Evolutionary conservation across 2,329 filamentous ascomycete species (phyloP).

Genomic region (Lojkania enalia): DNA sequence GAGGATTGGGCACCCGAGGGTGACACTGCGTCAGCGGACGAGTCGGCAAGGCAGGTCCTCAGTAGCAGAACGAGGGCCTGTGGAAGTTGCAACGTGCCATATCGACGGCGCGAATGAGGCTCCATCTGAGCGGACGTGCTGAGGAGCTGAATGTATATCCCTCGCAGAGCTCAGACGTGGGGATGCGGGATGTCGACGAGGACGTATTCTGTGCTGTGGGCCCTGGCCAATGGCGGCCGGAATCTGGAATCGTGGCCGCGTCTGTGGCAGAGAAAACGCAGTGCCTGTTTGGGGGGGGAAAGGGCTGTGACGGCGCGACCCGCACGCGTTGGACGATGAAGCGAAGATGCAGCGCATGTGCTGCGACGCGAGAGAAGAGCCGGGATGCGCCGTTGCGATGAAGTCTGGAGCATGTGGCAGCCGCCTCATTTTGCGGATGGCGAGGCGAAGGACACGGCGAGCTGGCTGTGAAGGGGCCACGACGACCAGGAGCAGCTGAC

Average conservation of each 20-base stretch:
- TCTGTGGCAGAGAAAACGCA: constrained; percentile 34
- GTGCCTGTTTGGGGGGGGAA: constrained; percentile 31
- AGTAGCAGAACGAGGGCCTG: constrained; percentile 42
- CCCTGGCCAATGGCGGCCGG: constrained; percentile 35
- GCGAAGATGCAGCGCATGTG: constrained; percentile 25
- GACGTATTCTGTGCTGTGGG: constrained; percentile 13
- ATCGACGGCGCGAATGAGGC: constrained; percentile 40
- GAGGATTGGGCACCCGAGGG: constrained; percentile 30
- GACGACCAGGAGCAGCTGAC: not conserved
- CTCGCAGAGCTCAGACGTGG: constrained; percentile 29
- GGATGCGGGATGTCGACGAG: constrained; percentile 25
- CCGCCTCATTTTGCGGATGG: constrained; percentile 11
- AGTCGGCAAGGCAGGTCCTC: constrained; percentile 28
- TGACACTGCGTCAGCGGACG: constrained; percentile 28
- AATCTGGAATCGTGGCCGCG: constrained; percentile 33
- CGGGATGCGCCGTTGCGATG: constrained; percentile 15
- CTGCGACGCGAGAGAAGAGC: constrained; percentile 24
- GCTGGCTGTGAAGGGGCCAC: not conserved
- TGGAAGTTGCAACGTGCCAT: constrained; percentile 43
- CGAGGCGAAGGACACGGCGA: constrained; percentile 13
- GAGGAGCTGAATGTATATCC: constrained; percentile 41
- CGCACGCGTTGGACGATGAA: constrained; percentile 32
- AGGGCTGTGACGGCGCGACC: constrained; percentile 28
- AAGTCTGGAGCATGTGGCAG: not conserved
- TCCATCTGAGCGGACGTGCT: constrained; percentile 39